These are phyloP conservation scores for Sphaerulina vaccinii DNA, from an alignment of 2,329 filamentous ascomycete genomes.

Conservation along the genomic window DNA sequence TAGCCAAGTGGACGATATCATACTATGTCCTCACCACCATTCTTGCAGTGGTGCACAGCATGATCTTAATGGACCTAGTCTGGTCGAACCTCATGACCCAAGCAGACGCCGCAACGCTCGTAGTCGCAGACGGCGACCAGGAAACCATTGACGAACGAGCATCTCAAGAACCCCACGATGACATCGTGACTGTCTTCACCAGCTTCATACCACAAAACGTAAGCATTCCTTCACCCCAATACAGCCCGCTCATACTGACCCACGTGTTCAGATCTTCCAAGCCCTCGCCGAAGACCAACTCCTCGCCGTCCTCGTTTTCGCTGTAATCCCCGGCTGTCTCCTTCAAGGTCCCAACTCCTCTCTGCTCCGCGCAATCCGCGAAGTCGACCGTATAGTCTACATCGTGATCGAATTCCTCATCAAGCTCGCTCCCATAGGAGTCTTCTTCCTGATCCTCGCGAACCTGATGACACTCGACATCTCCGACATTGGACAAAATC, in stretches of 20 bases:
- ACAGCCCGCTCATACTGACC: no score
- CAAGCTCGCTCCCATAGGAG: conserved; percentile 51
- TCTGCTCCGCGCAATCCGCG: conserved; percentile 46
- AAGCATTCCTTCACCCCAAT: no score
- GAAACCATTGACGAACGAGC: conserved; percentile 40
- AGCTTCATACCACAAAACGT: conserved; percentile 53
- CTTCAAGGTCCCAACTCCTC: conserved; percentile 43
- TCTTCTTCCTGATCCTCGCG: conserved; percentile 55
- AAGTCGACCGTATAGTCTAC: conserved; percentile 52
- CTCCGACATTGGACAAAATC: conserved; percentile 48
- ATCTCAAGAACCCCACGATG: conserved; percentile 41
- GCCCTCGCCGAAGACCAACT: conserved; percentile 50
- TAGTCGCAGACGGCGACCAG: conserved; percentile 35
- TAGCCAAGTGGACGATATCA: conserved; percentile 52
- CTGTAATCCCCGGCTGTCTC: conserved; percentile 50
- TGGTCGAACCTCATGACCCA: conserved; percentile 49
- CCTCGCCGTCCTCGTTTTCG: conserved; percentile 49
- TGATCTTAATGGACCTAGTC: conserved; percentile 48
- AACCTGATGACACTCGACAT: conserved; percentile 54
- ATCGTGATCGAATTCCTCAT: conserved; percentile 51
- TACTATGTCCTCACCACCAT: conserved; percentile 54
- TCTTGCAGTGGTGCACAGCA: conserved; percentile 50
- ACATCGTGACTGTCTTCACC: conserved; percentile 51
- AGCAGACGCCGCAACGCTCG: conserved; percentile 39
- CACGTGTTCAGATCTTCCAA: no score